These are phyloP conservation scores for Phialophora chinensis DNA, from an alignment of 2,329 filamentous ascomycete genomes.

Conservation along the genomic window DNA sequence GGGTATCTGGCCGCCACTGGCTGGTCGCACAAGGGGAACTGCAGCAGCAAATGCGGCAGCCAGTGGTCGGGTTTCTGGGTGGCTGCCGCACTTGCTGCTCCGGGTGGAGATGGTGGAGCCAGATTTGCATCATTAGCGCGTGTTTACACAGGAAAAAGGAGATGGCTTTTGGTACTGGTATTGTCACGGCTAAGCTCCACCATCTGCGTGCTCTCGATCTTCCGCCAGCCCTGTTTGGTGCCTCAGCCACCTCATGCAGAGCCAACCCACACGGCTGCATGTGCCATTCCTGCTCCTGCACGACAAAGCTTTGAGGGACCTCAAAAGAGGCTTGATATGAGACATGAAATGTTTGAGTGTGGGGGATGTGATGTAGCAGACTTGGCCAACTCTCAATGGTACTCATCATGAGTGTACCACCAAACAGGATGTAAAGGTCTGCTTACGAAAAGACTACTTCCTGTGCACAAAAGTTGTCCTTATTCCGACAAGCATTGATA, in stretches of 20 bases:
- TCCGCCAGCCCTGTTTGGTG: slow-evolving; percentile 22
- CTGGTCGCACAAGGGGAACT: slow-evolving; percentile 9
- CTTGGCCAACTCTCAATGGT: neutral
- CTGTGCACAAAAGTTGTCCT: neutral
- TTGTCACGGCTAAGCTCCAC: slow-evolving; percentile 13
- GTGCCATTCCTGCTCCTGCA: slow-evolving; percentile 7
- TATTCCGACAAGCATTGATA: neutral
- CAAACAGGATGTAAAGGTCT: neutral
- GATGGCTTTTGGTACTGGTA: slow-evolving; percentile 21
- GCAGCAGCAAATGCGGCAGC: slow-evolving; percentile 11
- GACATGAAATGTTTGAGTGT: slow-evolving; percentile 27
- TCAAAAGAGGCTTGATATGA: slow-evolving; percentile 26
- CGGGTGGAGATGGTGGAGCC: slow-evolving; percentile 25
- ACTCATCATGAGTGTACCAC: no score
- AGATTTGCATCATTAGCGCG: slow-evolving; percentile 27
- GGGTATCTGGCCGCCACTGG: slow-evolving; percentile 6
- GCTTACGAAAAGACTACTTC: neutral
- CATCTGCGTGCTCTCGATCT: neutral
- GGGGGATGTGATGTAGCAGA: neutral
- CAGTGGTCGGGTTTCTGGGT: slow-evolving; percentile 17
- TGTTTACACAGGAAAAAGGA: slow-evolving; percentile 22
- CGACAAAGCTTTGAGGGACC: neutral
- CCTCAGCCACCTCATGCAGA: slow-evolving; percentile 18
- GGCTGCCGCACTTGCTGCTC: slow-evolving; percentile 23
- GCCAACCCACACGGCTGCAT: slow-evolving; percentile 18